phyloP scores from a whole-genome alignment of 192 early-diverging fungal species.

The Coemansia sp. region DNA sequence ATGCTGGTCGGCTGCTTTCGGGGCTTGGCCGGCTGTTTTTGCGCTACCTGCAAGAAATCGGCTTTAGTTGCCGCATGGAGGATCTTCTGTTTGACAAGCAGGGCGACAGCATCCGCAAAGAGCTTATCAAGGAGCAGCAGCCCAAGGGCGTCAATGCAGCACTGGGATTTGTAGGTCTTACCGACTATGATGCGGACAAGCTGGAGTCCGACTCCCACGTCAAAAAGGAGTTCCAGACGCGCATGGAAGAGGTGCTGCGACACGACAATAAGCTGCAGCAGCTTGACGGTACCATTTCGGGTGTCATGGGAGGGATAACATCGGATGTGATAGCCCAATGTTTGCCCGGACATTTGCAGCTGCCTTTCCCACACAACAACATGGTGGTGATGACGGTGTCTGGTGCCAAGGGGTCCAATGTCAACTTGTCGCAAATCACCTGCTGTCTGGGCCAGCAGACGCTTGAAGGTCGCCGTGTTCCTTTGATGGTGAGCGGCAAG shows the following conservation, averaged over 20 bases:
- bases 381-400: slow-evolving; percentile 99
- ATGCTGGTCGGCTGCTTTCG: slow-evolving; percentile 87
- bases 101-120: slow-evolving; percentile 75
- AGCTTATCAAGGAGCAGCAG: slow-evolving; percentile 63
- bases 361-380: slow-evolving; percentile 91
- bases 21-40: slow-evolving; percentile 90
- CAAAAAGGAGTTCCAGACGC: slow-evolving; percentile 60
- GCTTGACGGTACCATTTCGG: slow-evolving; percentile 85
- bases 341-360: slow-evolving; percentile 40
- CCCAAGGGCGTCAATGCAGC: slow-evolving; percentile 69
- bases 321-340: slow-evolving; percentile 42
- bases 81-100: slow-evolving; percentile 84
- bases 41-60: slow-evolving; percentile 80
- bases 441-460: slow-evolving; percentile 97
- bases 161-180: slow-evolving; percentile 71
- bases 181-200: slow-evolving; percentile 45
- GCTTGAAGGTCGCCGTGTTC: slow-evolving; percentile 95
- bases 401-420: slow-evolving; percentile 94
- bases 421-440: slow-evolving; percentile 97
- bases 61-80: slow-evolving; percentile 98
- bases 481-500: slow-evolving; percentile 96
- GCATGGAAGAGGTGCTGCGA: slow-evolving; percentile 85
- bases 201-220: slow-evolving; percentile 35
- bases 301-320: slow-evolving; percentile 77
- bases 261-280: slow-evolving; percentile 81